Base-by-base conservation (phyloP, 202 grass and related monocot genomes). In the Sporobolus alterniflorus region DNA sequence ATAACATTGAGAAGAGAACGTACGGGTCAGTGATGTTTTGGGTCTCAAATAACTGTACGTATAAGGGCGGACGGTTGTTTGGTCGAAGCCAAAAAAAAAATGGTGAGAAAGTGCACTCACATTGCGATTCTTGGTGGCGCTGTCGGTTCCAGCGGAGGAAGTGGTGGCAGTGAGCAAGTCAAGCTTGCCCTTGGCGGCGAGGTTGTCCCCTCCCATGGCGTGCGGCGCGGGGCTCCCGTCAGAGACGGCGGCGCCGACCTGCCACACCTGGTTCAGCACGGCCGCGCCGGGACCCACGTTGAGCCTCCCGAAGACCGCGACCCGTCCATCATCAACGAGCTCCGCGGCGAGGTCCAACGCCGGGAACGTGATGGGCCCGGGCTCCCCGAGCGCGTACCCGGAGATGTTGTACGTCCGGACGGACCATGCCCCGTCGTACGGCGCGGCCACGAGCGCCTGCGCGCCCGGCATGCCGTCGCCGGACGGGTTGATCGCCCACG, bases 251-350 rank as follows among this genome's bases (percentile, higher is more conserved):
- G 73, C 13, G 3, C 94, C 94, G 17, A 97, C 91, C 81, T 97
- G 94, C 94, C 94, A 97, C 43, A 97, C 75, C 73, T 97, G 91
- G 77, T 91, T 97, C 17, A 93, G 17, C 39, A 42, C 74, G 66
- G 64, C 59, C 2, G 55, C 69, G 0, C 71, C 84, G 42, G 71
- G 24, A 21, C 73, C 73, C 16, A 97, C 64, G 6, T 34, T 69
- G 36, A 97, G 67, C 81, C 47, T 90, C 13, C 68, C 91, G 59
- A 86, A 97, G 31, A 97, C 14, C 46, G 60, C 29, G 61, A 88
- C 90, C 24, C 72, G 80, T 9, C 85, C 88, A 51, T 90, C 94
- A 8, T 49, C 51, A 54, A 59, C 82, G 74, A 74, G 63, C 72
- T 97, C 89, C 3, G 87, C 91, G 59, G 91, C 75, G 36, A 93